phyloP scores from a whole-genome alignment of 2,329 filamentous ascomycete species.

The Aureobasidium vineae region DNA sequence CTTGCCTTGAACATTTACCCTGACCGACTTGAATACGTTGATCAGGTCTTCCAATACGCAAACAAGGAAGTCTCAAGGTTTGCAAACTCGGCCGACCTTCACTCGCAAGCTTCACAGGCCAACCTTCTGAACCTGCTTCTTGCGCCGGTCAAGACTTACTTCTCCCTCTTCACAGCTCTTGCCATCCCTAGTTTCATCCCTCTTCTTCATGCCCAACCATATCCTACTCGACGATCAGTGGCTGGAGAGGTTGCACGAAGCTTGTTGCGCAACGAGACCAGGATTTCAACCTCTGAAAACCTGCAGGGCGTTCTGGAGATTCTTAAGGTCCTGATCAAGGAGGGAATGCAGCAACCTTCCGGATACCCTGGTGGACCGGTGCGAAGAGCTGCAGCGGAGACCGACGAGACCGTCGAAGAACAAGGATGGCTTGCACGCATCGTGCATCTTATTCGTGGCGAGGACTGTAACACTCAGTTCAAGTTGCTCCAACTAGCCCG shows the following conservation, averaged over 20 bases:
- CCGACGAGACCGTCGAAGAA: slow-evolving; percentile 96
- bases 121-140: slow-evolving; percentile 88
- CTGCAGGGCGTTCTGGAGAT: slow-evolving; percentile 87
- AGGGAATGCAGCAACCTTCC: slow-evolving; percentile 75
- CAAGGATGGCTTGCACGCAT: slow-evolving; percentile 95
- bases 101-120: slow-evolving; percentile 81
- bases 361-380: slow-evolving; percentile 76
- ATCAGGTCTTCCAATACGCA: slow-evolving; percentile 88
- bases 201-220: slow-evolving; percentile 86
- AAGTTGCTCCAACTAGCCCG: slow-evolving; percentile 84
- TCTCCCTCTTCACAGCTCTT: slow-evolving; percentile 93
- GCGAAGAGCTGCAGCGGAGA: slow-evolving; percentile 76
- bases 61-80: slow-evolving; percentile 83
- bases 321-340: slow-evolving; percentile 86
- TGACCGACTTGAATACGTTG: slow-evolving; percentile 86
- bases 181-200: slow-evolving; percentile 90
- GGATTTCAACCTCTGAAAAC: slow-evolving; percentile 73
- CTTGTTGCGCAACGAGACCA: slow-evolving; percentile 77
- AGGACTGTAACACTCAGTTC: slow-evolving; percentile 91
- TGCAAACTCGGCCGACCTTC: slow-evolving; percentile 91
- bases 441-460: slow-evolving; percentile 78
- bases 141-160: slow-evolving; percentile 83
- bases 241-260: slow-evolving; percentile 83
- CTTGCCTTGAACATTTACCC: slow-evolving; percentile 96
- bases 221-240: slow-evolving; percentile 84